Percentiles rank a stretch among this genome's conserved stretches.
Conservation (phyloP, 2,329 filamentous ascomycete genomes). For the Harringtonia lauricola region DNA sequence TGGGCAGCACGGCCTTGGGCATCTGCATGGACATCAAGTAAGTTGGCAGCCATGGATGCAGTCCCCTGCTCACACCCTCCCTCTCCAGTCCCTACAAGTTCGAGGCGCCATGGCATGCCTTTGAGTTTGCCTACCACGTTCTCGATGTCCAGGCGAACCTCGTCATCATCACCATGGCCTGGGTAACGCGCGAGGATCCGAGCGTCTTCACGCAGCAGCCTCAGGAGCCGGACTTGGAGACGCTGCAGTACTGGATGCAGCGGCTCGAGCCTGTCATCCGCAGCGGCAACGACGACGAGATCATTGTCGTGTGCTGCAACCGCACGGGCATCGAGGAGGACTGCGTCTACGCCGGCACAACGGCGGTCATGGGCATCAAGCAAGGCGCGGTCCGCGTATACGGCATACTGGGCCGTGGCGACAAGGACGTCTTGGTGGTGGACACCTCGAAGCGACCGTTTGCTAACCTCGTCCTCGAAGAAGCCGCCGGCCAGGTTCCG, state of each 20-base stretch:
- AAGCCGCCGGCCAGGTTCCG: constrained; percentile 4
- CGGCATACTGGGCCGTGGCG: constrained; percentile 58
- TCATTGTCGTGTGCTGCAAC: constrained; percentile 62
- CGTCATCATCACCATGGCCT: constrained; percentile 67
- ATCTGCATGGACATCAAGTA: constrained; percentile 60
- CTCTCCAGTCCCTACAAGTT: constrained; percentile 34
- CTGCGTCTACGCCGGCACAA: constrained; percentile 63
- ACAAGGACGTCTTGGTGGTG: constrained; percentile 57
- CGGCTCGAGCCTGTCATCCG: constrained; percentile 56
- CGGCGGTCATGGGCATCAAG: constrained; percentile 56
- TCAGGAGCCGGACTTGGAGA: constrained; percentile 58
- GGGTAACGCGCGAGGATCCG: constrained; percentile 51
- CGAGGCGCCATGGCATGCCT: constrained; percentile 35
- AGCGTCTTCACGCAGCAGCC: constrained; percentile 34
- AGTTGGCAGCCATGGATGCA: constrained; percentile 11
- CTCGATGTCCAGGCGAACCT: constrained; percentile 45
- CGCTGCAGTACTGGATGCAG: constrained; percentile 64
- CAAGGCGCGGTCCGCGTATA: constrained; percentile 57
- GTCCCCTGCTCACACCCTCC: constrained; percentile 7
- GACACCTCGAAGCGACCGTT: constrained; percentile 41
- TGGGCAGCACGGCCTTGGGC: constrained; percentile 44
- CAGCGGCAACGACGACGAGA: constrained; percentile 39
- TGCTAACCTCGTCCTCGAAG: constrained; percentile 31
- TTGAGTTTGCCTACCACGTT: constrained; percentile 45
- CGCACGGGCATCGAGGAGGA: constrained; percentile 55